Evolutionary conservation across 768 basidiomycete species (phyloP).

Genomic region (Lentinula lateritia): DNA sequence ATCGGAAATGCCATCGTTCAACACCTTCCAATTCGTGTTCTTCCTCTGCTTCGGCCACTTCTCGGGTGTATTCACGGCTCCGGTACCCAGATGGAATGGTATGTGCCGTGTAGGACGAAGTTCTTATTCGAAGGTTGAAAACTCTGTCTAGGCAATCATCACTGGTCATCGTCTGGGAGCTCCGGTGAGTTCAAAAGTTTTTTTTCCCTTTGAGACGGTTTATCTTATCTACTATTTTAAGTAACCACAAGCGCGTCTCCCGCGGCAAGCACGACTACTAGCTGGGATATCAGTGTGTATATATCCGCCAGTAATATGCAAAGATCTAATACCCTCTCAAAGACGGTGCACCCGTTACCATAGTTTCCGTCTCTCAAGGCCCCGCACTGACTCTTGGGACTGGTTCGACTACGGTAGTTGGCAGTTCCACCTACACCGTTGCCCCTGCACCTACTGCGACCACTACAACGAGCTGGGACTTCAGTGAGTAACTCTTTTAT

Average conservation of each 20-base stretch:
- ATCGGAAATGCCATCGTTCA: background rate
- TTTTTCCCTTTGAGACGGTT: background rate
- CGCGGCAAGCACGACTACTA: background rate
- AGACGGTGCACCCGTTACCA: background rate
- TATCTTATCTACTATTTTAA: background rate
- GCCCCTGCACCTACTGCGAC: background rate
- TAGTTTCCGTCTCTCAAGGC: background rate
- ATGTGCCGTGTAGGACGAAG: background rate
- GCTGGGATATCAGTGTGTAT: background rate
- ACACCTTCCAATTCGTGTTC: background rate
- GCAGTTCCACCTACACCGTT: background rate
- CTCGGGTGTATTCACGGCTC: background rate
- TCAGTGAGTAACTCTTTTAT: background rate
- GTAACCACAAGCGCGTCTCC: background rate
- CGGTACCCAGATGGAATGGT: background rate
- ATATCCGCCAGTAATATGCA: background rate
- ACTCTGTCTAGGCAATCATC: background rate
- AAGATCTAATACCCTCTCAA: background rate
- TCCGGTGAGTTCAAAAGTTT: background rate
- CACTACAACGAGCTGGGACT: background rate
- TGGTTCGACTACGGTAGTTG: background rate
- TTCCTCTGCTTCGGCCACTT: conserved; percentile 1
- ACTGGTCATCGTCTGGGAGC: background rate
- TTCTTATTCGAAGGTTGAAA: background rate
- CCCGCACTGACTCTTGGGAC: background rate